These are phyloP conservation scores for Solidago caesia DNA, from an alignment of 129 eudicot genomes.

Conservation along the genomic window DNA sequence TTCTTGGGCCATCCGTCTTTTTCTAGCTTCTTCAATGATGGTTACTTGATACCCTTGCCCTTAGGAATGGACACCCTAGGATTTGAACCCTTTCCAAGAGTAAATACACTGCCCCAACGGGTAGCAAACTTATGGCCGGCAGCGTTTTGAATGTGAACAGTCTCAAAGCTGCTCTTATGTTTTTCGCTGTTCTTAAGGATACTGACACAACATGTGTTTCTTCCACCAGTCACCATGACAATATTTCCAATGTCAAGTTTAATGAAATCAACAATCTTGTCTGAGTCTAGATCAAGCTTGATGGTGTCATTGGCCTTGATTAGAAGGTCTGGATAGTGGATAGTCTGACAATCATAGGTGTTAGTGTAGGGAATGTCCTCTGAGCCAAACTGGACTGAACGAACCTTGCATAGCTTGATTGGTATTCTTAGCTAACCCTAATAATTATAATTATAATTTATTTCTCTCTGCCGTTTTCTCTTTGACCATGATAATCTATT, in stretches of 20 bases:
- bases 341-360: conserved; percentile 60
- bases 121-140: conserved; percentile 62
- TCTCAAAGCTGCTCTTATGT: conserved; percentile 61
- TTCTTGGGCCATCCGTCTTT: conserved; percentile 45
- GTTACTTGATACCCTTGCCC: conserved; percentile 68
- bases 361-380: conserved; percentile 62
- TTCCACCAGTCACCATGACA: conserved; percentile 68
- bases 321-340: conserved; percentile 61
- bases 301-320: conserved; percentile 69
- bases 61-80: conserved; percentile 75
- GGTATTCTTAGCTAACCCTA: background rate
- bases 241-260: conserved; percentile 65
- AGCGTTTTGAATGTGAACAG: conserved; percentile 49
- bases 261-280: conserved; percentile 56
- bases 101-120: conserved; percentile 49
- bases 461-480: background rate
- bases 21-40: conserved; percentile 55
- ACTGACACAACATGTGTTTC: conserved; percentile 61
- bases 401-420: conserved; percentile 60
- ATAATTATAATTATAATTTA: too few species aligned
- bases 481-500: background rate
- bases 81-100: conserved; percentile 58
- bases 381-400: conserved; percentile 56
- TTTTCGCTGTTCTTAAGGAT: conserved; percentile 56
- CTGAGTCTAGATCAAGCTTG: conserved; percentile 47